Base-by-base conservation (phyloP, 1,284 basidiomycete species). In the Anthracocystis walkeri region DNA sequence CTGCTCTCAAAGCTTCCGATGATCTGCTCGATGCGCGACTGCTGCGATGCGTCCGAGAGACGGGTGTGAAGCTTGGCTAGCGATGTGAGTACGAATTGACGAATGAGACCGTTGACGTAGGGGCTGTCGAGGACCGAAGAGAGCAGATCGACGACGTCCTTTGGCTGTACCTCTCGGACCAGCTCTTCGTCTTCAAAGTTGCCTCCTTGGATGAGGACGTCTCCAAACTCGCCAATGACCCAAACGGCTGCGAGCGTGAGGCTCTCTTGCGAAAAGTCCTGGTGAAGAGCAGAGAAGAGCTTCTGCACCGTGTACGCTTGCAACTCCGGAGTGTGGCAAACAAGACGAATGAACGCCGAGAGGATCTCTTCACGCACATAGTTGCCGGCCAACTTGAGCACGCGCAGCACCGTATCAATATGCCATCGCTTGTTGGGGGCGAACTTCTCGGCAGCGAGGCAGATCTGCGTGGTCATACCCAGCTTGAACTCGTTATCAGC, bases 401-500 rank as follows among this genome's bases (percentile, higher is more conserved):
- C 93, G 23, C 97, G 90, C 59, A 99, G 87, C 10, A 97, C 93
- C 0, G 97, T 98, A 86, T 99, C 97, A 71, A 99, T 98, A 85
- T 99, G 97, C 97, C 97, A 99, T 77, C 97, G 89, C 87, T 95
- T 95, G 86, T 97, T 98, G 0, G 97, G 97, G 2, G 97, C 96
- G 84, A 93, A 99, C 52, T 94, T 89, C 86, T 99, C 97, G 0
- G 97, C 97, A 2, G 95, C 96, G 23, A 98, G 88, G 76, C 92
- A 94, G 69, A 99, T 96, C 86, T 99, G 96, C 0, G 96, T 97
- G 0, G 97, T 99, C 90, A 99, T 92, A 1, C 93, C 92, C 4
- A 94, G 89, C 87, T 99, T 99, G 89, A 99, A 99, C 86, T 99
- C 97, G 80, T 97, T 96, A 85, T 99, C 97, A 21, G 97, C 95